These are phyloP conservation scores for Lodderomyces beijingensis DNA, from an alignment of 1,139 yeast genomes.

Conservation along the genomic window DNA sequence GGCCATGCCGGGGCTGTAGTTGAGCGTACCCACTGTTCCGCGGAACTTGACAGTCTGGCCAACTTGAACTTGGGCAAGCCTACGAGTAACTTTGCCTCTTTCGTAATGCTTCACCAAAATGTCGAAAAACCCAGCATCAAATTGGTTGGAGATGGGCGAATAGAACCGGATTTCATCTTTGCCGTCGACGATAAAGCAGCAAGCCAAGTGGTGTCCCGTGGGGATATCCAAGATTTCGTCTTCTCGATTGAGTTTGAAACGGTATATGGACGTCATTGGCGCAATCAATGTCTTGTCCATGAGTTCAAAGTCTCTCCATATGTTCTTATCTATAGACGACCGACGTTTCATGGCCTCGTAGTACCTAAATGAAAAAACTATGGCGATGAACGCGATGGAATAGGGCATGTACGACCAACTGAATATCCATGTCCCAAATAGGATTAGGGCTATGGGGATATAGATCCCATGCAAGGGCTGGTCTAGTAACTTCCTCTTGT, in stretches of 20 bases:
- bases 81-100: slow-evolving; percentile 61
- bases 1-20: slow-evolving; percentile 56
- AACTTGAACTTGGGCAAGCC: slow-evolving; percentile 56
- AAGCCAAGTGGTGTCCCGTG: slow-evolving; percentile 72
- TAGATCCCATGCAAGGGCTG: slow-evolving; percentile 69
- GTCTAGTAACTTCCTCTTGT: slow-evolving; percentile 48
- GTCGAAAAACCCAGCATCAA: slow-evolving; percentile 70
- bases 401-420: slow-evolving; percentile 50
- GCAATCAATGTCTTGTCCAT: slow-evolving; percentile 68
- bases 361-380: slow-evolving; percentile 45
- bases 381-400: slow-evolving; percentile 41
- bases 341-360: slow-evolving; percentile 46
- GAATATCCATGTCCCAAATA: slow-evolving; percentile 59
- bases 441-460: slow-evolving; percentile 58
- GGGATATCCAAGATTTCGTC: slow-evolving; percentile 63
- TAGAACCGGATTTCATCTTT: slow-evolving; percentile 64
- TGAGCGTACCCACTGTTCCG: slow-evolving; percentile 75
- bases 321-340: slow-evolving; percentile 43
- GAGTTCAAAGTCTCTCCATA: slow-evolving; percentile 64
- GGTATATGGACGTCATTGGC: slow-evolving; percentile 65
- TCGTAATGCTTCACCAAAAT: slow-evolving; percentile 69
- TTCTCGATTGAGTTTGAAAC: slow-evolving; percentile 59
- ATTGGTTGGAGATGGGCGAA: slow-evolving; percentile 68
- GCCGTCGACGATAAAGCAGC: slow-evolving; percentile 51
- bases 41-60: slow-evolving; percentile 67